phyloP scores from a whole-genome alignment of 352 stramenopile genomes.

The Salisapilia sapeloensis region DNA sequence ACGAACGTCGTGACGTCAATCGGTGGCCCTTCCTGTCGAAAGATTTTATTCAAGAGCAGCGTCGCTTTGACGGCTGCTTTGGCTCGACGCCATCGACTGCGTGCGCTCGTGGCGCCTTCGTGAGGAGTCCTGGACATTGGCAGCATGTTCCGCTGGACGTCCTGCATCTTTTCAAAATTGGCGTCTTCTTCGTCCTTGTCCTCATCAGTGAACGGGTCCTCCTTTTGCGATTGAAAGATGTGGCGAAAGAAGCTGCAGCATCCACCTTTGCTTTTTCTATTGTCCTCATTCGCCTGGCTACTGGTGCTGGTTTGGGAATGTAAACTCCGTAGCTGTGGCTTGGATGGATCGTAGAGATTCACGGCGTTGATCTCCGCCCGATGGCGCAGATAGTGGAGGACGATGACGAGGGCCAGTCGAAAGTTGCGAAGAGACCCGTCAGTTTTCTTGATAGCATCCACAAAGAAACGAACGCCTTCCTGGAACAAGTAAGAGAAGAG shows the following conservation, averaged over 20 bases:
- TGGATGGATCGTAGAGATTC: neutral
- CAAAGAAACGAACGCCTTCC: conserved; percentile 40
- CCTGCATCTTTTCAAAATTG: conserved; percentile 11
- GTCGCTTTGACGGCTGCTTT: conserved; percentile 33
- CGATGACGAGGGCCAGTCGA: conserved; percentile 47
- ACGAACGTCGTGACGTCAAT: conserved; percentile 67
- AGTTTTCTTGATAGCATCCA: conserved; percentile 52
- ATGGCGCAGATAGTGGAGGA: conserved; percentile 66
- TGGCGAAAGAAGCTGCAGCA: conserved; percentile 1
- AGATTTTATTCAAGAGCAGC: conserved; percentile 34
- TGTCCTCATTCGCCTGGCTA: neutral
- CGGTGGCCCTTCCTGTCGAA: conserved; percentile 25
- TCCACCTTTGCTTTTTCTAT: neutral
- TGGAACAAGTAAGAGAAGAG: conserved; percentile 75
- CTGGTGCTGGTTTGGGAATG: neutral
- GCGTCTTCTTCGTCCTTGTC: conserved; percentile 42
- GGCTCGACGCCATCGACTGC: conserved; percentile 32
- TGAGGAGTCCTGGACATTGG: too few relatives aligned
- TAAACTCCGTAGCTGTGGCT: neutral
- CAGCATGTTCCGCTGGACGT: conserved; percentile 4
- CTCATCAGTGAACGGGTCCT: conserved; percentile 34
- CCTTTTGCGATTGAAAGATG: conserved; percentile 25
- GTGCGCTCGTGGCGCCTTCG: conserved; percentile 5
- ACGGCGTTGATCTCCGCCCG: conserved; percentile 29
- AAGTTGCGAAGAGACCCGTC: conserved; percentile 64